phyloP scores from a whole-genome alignment of 371 early-diverging fungal species.

The Rhizopus sp. region DNA sequence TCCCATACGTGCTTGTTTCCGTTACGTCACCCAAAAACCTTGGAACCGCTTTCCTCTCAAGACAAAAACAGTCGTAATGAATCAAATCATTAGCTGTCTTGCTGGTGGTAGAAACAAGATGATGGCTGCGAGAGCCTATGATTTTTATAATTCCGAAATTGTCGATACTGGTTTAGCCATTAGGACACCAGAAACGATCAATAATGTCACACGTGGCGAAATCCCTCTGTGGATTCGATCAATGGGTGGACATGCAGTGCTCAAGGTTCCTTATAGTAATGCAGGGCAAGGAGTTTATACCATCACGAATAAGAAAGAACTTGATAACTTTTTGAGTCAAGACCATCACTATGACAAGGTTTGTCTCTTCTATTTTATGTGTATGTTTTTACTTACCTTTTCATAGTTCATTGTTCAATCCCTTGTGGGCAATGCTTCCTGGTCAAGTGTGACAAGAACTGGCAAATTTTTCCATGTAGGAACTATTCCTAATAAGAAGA shows the following conservation, averaged over 20 bases:
- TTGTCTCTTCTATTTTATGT: not conserved
- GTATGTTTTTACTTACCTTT: not conserved
- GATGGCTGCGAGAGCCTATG: conserved; percentile 95
- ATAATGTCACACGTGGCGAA: conserved; percentile 84
- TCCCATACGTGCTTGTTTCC: conserved; percentile 88
- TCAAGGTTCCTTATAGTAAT: conserved; percentile 93
- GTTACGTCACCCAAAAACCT: conserved; percentile 92
- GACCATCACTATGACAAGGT: conserved; percentile 90
- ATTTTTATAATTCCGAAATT: conserved; percentile 85
- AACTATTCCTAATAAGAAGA: conserved; percentile 89
- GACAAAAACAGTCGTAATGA: conserved; percentile 84
- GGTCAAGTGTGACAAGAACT: conserved; percentile 80
- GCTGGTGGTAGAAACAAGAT: conserved; percentile 95
- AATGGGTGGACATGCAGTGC: conserved; percentile 92
- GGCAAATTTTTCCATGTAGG: conserved; percentile 92
- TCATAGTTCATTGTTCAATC: conserved; percentile 86
- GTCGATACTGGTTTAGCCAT: conserved; percentile 71
- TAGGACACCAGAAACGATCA: conserved; percentile 90
- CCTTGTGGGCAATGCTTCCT: conserved; percentile 90
- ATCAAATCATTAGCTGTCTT: conserved; percentile 86
- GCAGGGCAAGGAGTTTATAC: conserved; percentile 95
- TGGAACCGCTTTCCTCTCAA: conserved; percentile 90
- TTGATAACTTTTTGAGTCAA: conserved; percentile 74
- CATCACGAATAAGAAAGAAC: conserved; percentile 80
- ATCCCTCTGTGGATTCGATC: conserved; percentile 86